Evolutionary conservation across 768 basidiomycete species (phyloP), one percentile per base, ranked within the genome.

Genomic region (Harrya chromipes): DNA sequence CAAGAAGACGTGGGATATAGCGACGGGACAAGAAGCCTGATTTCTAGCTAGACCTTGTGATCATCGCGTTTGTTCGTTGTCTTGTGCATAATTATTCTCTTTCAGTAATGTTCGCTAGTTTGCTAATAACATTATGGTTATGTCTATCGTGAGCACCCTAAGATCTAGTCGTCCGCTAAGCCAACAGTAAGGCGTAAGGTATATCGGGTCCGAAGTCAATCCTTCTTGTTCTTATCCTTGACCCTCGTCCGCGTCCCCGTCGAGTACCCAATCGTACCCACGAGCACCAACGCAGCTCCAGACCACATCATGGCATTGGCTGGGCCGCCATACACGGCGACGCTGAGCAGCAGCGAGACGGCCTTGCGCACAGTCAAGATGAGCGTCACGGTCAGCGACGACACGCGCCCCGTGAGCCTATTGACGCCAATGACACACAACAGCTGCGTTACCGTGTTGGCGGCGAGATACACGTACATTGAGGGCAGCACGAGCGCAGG

Each of bases 351-450:
- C 14, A 92, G 70, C 46, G 87, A 90, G 26, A 79, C 74, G 12
- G 89, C 90, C 63, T 93, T 93, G 49, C 90, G 79, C 16, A 93
- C 85, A 45, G 86, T 87, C 36, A 91, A 75, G 21, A 90, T 76
- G 47, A 92, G 83, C 4, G 86, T 89, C 16, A 93, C 90, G 1
- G 81, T 86, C 35, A 93, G 74, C 10, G 85, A 77, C 43, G 79
- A 81, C 6, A 90, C 85, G 40, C 82, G 79, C 1, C 84, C 83
- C 0, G 91, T 91, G 53, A 97, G 77, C 40, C 90, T 76, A 65
- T 97, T 84, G 38, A 95, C 94, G 27, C 94, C 94, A 0, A 89
- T 74, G 14, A 87, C 84, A 68, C 94, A 97, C 8, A 94, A 52
- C 4, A 93, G 75, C 63, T 94, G 91, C 0, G 93, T 94, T 34